Evolutionary conservation across 2,329 filamentous ascomycete species (phyloP).

Genomic region (Monosporascus sp.): DNA sequence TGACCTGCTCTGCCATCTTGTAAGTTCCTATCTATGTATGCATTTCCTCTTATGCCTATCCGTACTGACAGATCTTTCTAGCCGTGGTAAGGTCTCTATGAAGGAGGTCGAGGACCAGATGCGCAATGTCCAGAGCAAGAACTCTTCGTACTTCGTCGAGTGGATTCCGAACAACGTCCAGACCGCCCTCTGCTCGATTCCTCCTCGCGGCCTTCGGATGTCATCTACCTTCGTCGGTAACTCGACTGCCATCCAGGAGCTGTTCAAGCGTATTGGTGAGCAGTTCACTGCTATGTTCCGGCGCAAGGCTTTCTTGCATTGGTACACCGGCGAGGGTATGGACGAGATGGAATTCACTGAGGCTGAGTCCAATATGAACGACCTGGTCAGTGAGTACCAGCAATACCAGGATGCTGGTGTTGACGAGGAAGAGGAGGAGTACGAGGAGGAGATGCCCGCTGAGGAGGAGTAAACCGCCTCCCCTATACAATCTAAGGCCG

Average conservation of each 20-base stretch:
- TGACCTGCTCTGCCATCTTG: conserved; percentile 99
- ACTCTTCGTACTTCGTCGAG: conserved; percentile 98
- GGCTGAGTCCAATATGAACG: conserved; percentile 99
- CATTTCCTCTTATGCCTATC: not conserved
- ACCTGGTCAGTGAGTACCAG: conserved; percentile 98
- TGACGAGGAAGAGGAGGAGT: conserved; percentile 96
- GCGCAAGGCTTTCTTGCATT: conserved; percentile 99
- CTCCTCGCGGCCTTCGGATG: conserved; percentile 97
- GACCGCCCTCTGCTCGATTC: conserved; percentile 98
- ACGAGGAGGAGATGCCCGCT: conserved; percentile 75
- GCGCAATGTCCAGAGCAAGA: conserved; percentile 99
- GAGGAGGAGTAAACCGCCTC: conserved; percentile 57
- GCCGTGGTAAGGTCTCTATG: conserved; percentile 99
- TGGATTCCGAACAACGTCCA: conserved; percentile 99
- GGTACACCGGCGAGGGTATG: conserved; percentile 99
- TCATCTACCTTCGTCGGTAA: conserved; percentile 98
- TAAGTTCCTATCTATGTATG: conserved; percentile 37
- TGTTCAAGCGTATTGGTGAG: conserved; percentile 99
- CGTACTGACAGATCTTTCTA: conserved; percentile 30
- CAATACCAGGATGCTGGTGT: conserved; percentile 99
- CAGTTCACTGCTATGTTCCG: conserved; percentile 99
- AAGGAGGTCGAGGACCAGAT: conserved; percentile 99
- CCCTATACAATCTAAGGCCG: conserved; percentile 14
- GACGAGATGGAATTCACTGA: conserved; percentile 99
- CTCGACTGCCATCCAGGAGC: conserved; percentile 99